These are phyloP conservation scores for Aspergillus ochraceoroseus DNA, from an alignment of 2,329 filamentous ascomycete genomes.

Conservation along the genomic window DNA sequence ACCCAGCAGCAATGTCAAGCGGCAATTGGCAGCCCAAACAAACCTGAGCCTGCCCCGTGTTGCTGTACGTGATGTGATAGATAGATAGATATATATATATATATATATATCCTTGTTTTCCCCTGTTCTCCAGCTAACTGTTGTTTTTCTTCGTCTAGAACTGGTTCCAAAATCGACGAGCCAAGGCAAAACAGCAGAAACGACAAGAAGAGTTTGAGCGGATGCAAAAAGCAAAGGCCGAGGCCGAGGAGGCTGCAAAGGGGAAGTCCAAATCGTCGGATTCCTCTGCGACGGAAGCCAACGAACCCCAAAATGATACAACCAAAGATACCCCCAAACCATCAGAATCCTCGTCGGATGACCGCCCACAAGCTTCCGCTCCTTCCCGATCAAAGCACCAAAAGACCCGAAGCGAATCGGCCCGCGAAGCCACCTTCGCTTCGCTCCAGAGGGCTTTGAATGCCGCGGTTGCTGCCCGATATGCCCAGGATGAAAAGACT, in stretches of 20 bases:
- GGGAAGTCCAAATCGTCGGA: constrained; percentile 30
- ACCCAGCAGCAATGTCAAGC: constrained; percentile 49
- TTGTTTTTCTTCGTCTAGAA: constrained; percentile 36
- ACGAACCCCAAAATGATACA: constrained; percentile 21
- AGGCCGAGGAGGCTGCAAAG: constrained; percentile 35
- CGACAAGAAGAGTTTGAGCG: constrained; percentile 48
- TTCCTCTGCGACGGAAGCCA: constrained; percentile 22
- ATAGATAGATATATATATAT: no score
- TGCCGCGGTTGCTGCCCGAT: constrained; percentile 40
- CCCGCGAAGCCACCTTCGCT: constrained; percentile 41
- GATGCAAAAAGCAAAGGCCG: constrained; percentile 40
- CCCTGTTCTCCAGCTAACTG: constrained; percentile 17
- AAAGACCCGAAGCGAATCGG: constrained; percentile 37
- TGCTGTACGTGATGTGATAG: constrained; percentile 45
- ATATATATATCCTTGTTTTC: no score
- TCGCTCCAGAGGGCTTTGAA: constrained; percentile 45
- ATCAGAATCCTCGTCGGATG: constrained; percentile 22
- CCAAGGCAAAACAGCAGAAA: constrained; percentile 51
- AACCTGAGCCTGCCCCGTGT: constrained; percentile 48
- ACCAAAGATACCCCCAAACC: constrained; percentile 29
- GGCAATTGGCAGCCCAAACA: constrained; percentile 47
- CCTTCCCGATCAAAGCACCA: constrained; percentile 33
- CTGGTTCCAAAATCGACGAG: constrained; percentile 51
- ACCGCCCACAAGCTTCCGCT: constrained; percentile 20
- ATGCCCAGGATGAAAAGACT: constrained; percentile 21